Conservation (phyloP, 2,329 filamentous ascomycete genomes). For the Aspergillus arachidicola region DNA sequence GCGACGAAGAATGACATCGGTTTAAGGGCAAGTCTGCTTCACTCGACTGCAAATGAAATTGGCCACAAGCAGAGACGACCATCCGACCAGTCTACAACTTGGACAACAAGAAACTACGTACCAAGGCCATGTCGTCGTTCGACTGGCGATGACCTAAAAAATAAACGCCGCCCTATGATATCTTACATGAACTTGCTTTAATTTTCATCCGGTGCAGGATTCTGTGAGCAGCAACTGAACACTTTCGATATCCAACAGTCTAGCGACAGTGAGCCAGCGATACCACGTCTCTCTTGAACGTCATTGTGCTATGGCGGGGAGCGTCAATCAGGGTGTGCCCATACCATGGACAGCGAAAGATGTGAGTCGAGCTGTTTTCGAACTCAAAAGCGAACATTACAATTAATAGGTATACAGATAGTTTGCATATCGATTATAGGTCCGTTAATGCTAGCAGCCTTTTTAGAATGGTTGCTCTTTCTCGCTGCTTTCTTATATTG, state of each 20-base stretch:
- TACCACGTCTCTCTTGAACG: background rate
- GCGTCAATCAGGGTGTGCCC: background rate
- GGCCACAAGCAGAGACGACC: background rate
- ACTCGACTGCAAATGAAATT: background rate
- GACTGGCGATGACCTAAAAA: background rate
- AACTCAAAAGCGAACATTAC: too few relatives aligned
- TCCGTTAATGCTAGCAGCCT: conserved; percentile 77
- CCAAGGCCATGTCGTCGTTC: background rate
- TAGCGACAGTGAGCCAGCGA: background rate
- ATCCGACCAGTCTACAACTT: background rate
- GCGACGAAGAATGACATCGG: background rate
- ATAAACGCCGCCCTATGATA: background rate
- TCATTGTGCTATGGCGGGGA: background rate
- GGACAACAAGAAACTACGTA: background rate
- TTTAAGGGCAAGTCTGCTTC: background rate
- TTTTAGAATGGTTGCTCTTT: conserved; percentile 94
- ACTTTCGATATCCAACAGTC: background rate
- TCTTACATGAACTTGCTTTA: background rate
- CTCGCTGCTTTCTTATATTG: conserved; percentile 93
- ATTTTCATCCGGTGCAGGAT: background rate
- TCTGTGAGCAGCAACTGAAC: background rate
- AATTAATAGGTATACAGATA: conserved; percentile 59
- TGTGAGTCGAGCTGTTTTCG: conserved; percentile 30
- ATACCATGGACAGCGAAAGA: conserved; percentile 39
- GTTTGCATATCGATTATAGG: conserved; percentile 82